Percentiles rank a stretch among this genome's conserved stretches.
Evolutionary conservation across 495 filamentous ascomycete genomes (phyloP).

Genomic region (Penicillium longicatenatum): DNA sequence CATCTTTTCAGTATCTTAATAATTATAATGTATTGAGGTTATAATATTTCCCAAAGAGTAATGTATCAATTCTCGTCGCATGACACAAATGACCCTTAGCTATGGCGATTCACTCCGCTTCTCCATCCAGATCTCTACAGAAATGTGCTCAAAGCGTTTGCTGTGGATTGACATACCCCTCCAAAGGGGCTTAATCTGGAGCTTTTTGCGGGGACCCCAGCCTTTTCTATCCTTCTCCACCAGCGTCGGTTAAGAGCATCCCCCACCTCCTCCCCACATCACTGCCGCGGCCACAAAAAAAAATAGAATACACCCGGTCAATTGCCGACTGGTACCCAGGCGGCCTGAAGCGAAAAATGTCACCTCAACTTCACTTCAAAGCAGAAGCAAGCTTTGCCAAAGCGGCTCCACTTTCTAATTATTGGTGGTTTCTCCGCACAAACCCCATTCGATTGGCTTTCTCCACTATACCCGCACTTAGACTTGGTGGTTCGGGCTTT

Average conservation of each 20-base stretch:
- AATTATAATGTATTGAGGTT: too few relatives aligned
- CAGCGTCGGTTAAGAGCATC: too few relatives aligned
- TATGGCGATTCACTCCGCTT: too few relatives aligned
- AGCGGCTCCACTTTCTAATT: conserved; percentile 10
- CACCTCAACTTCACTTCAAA: background rate
- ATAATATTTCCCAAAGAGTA: too few relatives aligned
- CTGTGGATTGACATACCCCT: background rate
- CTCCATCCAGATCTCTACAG: background rate
- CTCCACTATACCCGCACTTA: background rate
- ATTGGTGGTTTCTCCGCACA: conserved; percentile 8
- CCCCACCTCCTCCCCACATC: too few relatives aligned
- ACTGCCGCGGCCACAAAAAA: too few relatives aligned
- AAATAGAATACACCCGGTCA: too few relatives aligned
- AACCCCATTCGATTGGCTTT: conserved; percentile 12
- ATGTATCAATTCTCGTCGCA: too few relatives aligned
- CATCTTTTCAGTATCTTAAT: too few relatives aligned
- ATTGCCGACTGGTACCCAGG: too few relatives aligned
- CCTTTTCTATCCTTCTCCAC: background rate
- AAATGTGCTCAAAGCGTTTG: background rate
- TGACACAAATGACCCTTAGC: too few relatives aligned
- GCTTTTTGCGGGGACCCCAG: background rate
- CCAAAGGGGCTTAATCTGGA: background rate
- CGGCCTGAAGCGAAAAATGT: background rate
- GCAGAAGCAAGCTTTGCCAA: conserved; percentile 9
- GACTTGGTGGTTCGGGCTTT: background rate